A percentile compares a stretch with the other conserved stretches of the same genome.
Conservation (phyloP, 495 filamentous ascomycete genomes). For the Friedmanniomyces endolithicus region DNA sequence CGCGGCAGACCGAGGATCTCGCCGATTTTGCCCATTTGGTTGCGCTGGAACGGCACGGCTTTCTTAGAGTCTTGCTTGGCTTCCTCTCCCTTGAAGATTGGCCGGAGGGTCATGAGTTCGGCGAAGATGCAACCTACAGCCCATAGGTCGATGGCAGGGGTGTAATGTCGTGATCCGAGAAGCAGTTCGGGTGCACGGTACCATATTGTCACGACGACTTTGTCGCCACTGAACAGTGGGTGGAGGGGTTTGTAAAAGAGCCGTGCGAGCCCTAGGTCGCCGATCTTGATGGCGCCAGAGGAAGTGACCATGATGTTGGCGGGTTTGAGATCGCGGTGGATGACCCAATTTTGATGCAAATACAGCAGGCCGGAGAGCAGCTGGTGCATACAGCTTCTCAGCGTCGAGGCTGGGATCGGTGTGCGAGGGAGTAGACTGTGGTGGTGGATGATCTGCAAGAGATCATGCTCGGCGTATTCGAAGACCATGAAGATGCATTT, state of each 20-base stretch:
- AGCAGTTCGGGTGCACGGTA: constrained; percentile 93
- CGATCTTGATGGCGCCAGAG: constrained; percentile 77
- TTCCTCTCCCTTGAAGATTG: constrained; percentile 98
- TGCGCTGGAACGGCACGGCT: constrained; percentile 90
- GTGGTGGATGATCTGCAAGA: constrained; percentile 96
- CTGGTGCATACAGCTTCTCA: constrained; percentile 90
- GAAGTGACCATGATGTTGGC: constrained; percentile 99
- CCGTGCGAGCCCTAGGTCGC: constrained; percentile 81
- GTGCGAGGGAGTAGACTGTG: constrained; percentile 80
- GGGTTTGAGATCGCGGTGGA: constrained; percentile 93
- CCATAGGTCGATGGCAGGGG: constrained; percentile 93
- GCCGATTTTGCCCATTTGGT: constrained; percentile 97
- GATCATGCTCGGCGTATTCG: constrained; percentile 93
- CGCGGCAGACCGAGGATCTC: constrained; percentile 86
- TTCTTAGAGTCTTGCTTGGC: constrained; percentile 98
- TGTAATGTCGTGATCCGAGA: constrained; percentile 84
- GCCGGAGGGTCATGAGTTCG: constrained; percentile 76
- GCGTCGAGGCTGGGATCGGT: constrained; percentile 73
- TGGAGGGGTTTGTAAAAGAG: constrained; percentile 89
- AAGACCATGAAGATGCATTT: constrained; percentile 99
- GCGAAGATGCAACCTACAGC: constrained; percentile 97
- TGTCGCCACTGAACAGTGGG: constrained; percentile 84
- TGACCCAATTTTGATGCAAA: constrained; percentile 90
- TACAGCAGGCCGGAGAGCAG: constrained; percentile 89
- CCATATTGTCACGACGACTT: constrained; percentile 99